phyloP scores from a whole-genome alignment of 768 basidiomycete species.

The Sarcodon sp. region DNA sequence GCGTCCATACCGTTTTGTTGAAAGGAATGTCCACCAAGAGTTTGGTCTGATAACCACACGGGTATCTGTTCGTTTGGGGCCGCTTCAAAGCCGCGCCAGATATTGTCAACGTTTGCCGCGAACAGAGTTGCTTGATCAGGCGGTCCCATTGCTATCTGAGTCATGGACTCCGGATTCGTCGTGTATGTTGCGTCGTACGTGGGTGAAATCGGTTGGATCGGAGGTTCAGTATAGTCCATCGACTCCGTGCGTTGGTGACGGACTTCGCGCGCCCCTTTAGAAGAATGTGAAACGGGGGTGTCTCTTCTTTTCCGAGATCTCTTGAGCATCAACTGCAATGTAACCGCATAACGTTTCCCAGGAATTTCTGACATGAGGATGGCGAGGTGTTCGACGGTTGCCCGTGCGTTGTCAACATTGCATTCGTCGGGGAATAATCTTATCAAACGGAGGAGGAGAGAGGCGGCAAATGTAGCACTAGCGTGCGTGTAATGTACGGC shows the following conservation, averaged over 20 bases:
- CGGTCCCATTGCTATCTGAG: conserved; percentile 18
- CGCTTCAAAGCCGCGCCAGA: conserved; percentile 66
- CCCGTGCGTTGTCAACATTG: conserved; percentile 59
- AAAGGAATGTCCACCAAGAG: conserved; percentile 62
- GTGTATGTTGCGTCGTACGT: conserved; percentile 35
- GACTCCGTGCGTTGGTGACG: conserved; percentile 31
- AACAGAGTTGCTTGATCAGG: conserved; percentile 11
- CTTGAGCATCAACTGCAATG: conserved; percentile 82
- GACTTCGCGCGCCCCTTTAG: conserved; percentile 35
- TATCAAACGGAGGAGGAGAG: conserved; percentile 75
- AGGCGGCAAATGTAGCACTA: conserved; percentile 88
- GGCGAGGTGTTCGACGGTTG: conserved; percentile 68
- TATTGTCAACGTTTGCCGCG: conserved; percentile 40
- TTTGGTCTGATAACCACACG: conserved; percentile 81
- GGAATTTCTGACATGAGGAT: conserved; percentile 75
- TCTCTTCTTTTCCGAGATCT: conserved; percentile 49
- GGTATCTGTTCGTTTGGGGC: conserved; percentile 66
- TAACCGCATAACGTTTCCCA: conserved; percentile 85
- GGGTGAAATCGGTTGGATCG: conserved; percentile 31
- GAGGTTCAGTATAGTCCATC: conserved; percentile 14
- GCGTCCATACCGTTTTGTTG: conserved; percentile 79
- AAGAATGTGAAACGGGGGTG: conserved; percentile 46
- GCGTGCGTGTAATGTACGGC: conserved; percentile 89
- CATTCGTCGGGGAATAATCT: conserved; percentile 85
- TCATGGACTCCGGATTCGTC: conserved; percentile 17